Evolutionary conservation across 129 eudicot genomes (phyloP), one percentile per base, ranked within the genome.

Genomic region (Escallonia herrerae): DNA sequence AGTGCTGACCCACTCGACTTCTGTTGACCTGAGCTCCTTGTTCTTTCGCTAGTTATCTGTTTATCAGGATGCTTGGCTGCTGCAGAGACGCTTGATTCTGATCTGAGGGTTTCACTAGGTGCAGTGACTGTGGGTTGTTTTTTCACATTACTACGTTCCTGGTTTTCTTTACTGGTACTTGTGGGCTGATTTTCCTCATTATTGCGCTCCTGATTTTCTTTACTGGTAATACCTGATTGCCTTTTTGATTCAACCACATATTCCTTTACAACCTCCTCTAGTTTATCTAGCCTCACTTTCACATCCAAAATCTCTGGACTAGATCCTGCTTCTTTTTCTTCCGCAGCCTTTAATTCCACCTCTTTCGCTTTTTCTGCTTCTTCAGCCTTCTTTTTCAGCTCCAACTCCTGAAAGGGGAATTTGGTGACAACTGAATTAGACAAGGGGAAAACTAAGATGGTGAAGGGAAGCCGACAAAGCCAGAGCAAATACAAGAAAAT

Each of bases 251-350:
- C 85, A n/a, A 43, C 76, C 39, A 62, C 79, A 49, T 87, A 78
- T 74, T 85, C 95, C 50, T 81, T 83, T 37, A 91, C 73, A 0
- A 83, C 67, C 50, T 74, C 84, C 71, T 91, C 97, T 64, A 87
- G 72, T 71, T 80, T 84, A 3, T 80, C 80, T 49, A 91, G 80
- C 59, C 97, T 91, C 68, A 52, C 95, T 76, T 85, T 91, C 11
- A 91, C 96, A 75, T 84, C 84, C 58, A 68, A 48, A 71, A 91
- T 72, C 67, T 80, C 88, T 8, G 86, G 84, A 77, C 81, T 78
- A 8, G 86, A 73, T 43, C 46, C 64, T 3, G 56, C 40, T 53
- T 62, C 80, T 48, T 80, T 79, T 67, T 77, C 83, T 61, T 69
- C 72, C 2, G 54, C 60, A 43, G 80, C 86, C 76, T 76, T 79